Evolutionary conservation across 495 filamentous ascomycete genomes (phyloP).

Genomic region (Entonaema liquescens): DNA sequence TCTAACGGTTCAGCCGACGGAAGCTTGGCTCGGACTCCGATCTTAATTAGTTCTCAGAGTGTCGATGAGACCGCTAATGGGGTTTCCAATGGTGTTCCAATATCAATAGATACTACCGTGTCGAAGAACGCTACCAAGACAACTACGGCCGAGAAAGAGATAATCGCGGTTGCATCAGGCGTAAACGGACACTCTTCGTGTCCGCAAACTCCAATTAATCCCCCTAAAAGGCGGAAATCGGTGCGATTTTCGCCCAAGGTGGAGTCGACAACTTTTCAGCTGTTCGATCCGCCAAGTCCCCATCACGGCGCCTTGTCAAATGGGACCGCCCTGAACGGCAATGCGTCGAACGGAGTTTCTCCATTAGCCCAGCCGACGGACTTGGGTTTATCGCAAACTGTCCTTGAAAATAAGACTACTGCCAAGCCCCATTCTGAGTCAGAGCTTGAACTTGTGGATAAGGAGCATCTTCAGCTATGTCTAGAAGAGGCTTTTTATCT

Average conservation of each 20-base stretch:
- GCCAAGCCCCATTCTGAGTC: conserved; percentile 5
- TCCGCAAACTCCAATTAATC: conserved; percentile 17
- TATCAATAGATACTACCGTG: background rate
- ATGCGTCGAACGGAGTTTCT: conserved; percentile 21
- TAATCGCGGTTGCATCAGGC: background rate
- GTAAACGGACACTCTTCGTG: conserved; percentile 15
- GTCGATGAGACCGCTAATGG: background rate
- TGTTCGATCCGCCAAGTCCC: conserved; percentile 57
- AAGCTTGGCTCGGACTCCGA: background rate
- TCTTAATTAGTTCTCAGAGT: background rate
- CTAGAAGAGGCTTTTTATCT: conserved; percentile 95
- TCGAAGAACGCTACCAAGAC: background rate
- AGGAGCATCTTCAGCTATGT: conserved; percentile 91
- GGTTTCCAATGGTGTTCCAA: background rate
- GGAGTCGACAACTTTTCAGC: conserved; percentile 63
- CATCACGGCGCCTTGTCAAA: conserved; percentile 26
- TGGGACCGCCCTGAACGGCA: conserved; percentile 18
- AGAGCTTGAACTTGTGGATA: conserved; percentile 63
- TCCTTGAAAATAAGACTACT: background rate
- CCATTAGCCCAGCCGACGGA: conserved; percentile 29
- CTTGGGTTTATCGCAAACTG: conserved; percentile 16
- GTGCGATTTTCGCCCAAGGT: conserved; percentile 71
- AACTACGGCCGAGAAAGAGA: background rate
- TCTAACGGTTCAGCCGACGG: background rate
- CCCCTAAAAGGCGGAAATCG: conserved; percentile 60